phyloP scores from a whole-genome alignment of 352 stramenopile genomes.

The Globisporangium rhizosaccharum region DNA sequence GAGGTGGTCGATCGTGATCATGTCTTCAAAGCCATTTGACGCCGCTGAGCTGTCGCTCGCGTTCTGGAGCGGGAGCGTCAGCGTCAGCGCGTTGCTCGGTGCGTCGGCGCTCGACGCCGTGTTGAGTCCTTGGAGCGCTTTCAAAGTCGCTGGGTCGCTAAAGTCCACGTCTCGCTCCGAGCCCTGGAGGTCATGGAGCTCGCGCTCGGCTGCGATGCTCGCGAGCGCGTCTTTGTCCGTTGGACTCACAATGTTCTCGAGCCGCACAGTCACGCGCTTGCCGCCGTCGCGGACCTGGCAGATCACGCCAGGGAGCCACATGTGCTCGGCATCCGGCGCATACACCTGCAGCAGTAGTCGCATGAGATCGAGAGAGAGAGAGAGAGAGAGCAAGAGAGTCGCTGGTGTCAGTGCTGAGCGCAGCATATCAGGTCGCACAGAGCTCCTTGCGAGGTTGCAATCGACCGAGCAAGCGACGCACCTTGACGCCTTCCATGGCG shows the following conservation, averaged over 20 bases:
- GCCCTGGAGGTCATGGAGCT: slow-evolving; percentile 50
- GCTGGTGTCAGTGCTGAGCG: not conserved
- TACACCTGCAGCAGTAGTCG: slow-evolving; percentile 45
- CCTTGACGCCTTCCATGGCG: slow-evolving; percentile 60
- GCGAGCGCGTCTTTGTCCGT: slow-evolving; percentile 35
- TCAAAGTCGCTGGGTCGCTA: slow-evolving; percentile 42
- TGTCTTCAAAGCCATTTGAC: slow-evolving; percentile 71
- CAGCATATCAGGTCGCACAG: not conserved
- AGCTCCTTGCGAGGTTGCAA: too few species aligned
- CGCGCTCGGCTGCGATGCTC: slow-evolving; percentile 35
- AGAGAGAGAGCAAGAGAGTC: not conserved
- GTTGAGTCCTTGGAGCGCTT: slow-evolving; percentile 59
- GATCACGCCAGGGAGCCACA: slow-evolving; percentile 79
- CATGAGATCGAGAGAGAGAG: not conserved
- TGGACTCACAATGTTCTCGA: slow-evolving; percentile 61
- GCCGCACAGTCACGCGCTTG: slow-evolving; percentile 47
- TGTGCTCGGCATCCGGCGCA: slow-evolving; percentile 62
- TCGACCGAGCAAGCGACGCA: slow-evolving; percentile 5
- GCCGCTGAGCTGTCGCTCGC: slow-evolving; percentile 30
- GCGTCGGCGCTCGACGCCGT: slow-evolving; percentile 24
- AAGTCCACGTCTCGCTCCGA: slow-evolving; percentile 48
- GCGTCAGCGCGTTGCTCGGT: slow-evolving; percentile 10
- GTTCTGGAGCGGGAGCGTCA: slow-evolving; percentile 70
- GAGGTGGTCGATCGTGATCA: slow-evolving; percentile 85
- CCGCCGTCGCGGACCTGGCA: slow-evolving; percentile 36